Evolutionary conservation across 225 moss, liverwort and hornwort species (phyloP), one percentile per base, ranked within the genome.

Genomic region (Antitrichia curtipendula): DNA sequence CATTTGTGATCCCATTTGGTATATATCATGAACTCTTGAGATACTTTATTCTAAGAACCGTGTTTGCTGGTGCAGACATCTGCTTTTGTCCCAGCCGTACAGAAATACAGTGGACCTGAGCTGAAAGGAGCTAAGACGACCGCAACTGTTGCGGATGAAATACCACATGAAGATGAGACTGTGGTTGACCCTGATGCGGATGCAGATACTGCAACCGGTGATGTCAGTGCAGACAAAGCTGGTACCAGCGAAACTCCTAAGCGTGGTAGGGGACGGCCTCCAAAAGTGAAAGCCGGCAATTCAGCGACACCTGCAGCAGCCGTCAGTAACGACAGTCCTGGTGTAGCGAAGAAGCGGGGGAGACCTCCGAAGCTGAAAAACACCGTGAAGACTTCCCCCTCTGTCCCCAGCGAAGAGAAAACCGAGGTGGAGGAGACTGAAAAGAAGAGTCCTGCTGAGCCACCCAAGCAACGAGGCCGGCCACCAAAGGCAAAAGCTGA

Each of bases 81-180:
- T 9, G 92, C 93, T 36, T 94, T 85, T 65, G 94, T 94, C n/a
- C 93, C 93, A 56, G 91, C 49, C 57, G 65, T 93, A 25, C 94
- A 94, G 90, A 94, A 90, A 62, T 93, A 93, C 81, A 93, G 86
- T 82, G 94, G 94, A 77, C 93, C 93, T 73, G 91, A 92, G 83
- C 87, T 94, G 87, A 91, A 92, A 82, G 93, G 89, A 68, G 91
- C 90, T 16, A 92, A 78, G 88, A 94, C 89, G 38, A 93, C 88
- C 73, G 56, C 87, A 78, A 82, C 87, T 45, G 71, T 85, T 20
- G 90, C 87, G 45, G 86, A 75, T 54, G 93, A 82, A 18, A 58
- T 86, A 87, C 72, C 81, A 50, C 78, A 43, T 50, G 87, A 91
- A 25, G 86, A 78, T 56, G 93, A 92, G 61, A 76, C 43, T 47